A percentile compares a stretch with the other conserved stretches of the same genome.
These are phyloP conservation scores for Globisporangium mamillatum DNA, from an alignment of 352 stramenopile species.

Conservation along the genomic window DNA sequence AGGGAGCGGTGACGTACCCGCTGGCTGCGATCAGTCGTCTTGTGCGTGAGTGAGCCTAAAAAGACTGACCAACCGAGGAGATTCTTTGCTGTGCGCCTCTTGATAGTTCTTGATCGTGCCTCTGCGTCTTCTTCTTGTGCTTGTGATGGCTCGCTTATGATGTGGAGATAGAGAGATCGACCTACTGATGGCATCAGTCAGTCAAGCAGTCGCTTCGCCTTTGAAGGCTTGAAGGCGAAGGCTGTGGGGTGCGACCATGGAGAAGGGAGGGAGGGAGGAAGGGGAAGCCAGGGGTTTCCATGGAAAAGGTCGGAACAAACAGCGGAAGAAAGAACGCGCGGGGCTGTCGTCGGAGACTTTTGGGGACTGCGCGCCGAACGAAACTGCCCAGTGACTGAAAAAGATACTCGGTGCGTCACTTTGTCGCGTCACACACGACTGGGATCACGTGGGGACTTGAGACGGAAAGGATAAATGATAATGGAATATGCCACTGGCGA, in stretches of 20 bases:
- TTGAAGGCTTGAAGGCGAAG: not conserved
- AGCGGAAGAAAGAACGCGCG: not conserved
- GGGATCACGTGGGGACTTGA: not conserved
- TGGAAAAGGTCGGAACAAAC: not conserved
- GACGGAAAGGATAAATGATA: no score
- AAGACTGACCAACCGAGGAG: no score
- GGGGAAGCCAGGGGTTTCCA: not conserved
- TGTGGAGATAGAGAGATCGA: not conserved
- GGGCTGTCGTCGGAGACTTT: no score
- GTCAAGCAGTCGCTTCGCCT: not conserved
- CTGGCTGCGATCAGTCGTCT: not conserved
- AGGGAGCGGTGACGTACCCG: not conserved
- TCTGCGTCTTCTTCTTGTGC: not conserved
- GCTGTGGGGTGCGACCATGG: not conserved
- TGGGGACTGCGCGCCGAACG: no score
- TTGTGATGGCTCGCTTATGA: not conserved
- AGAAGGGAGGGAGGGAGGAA: not conserved
- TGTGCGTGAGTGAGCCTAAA: not conserved
- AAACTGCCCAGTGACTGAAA: not conserved
- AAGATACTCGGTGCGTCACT: not conserved
- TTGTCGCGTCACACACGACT: not conserved
- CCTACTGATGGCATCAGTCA: not conserved
- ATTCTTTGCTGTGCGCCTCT: not conserved
- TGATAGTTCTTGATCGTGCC: not conserved
- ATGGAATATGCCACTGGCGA: not conserved